These are phyloP conservation scores for Simplicillium aogashimaense DNA, from an alignment of 2,329 filamentous ascomycete species.

Conservation along the genomic window DNA sequence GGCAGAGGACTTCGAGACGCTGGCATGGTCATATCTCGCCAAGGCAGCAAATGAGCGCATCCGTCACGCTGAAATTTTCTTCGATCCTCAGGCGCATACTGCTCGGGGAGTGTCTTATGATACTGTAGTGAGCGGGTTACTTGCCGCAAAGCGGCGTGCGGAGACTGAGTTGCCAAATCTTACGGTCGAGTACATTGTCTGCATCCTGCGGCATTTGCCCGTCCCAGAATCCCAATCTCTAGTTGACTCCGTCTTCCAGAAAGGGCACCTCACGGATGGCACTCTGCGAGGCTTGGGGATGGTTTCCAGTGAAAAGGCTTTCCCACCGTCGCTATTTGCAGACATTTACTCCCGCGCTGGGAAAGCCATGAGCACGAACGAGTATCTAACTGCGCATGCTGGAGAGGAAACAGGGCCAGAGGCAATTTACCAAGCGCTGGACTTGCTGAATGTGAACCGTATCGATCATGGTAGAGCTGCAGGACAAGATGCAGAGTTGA, in stretches of 20 bases:
- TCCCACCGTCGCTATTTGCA: constrained; percentile 49
- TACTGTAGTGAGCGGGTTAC: constrained; percentile 55
- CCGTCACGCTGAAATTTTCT: constrained; percentile 68
- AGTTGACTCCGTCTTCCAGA: constrained; percentile 17
- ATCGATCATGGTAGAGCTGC: no score
- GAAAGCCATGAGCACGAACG: constrained; percentile 36
- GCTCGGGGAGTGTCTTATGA: constrained; percentile 51
- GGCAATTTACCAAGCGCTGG: no score
- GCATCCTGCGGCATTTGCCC: constrained; percentile 62
- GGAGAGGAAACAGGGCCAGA: constrained; percentile 63
- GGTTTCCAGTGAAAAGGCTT: constrained; percentile 52
- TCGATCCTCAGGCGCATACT: constrained; percentile 70
- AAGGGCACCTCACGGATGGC: constrained; percentile 37
- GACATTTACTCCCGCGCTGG: constrained; percentile 42
- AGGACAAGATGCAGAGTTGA: no score
- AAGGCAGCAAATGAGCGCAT: constrained; percentile 56
- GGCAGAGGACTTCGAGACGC: constrained; percentile 58
- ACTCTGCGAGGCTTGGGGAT: constrained; percentile 55
- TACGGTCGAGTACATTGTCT: constrained; percentile 57
- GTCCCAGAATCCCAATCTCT: constrained; percentile 40
- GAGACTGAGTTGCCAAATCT: constrained; percentile 48
- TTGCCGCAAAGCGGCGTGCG: constrained; percentile 48
- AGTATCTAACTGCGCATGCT: constrained; percentile 61
- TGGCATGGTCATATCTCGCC: constrained; percentile 63
- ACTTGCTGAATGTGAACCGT: no score